Evolutionary conservation across 2,329 filamentous ascomycete genomes (phyloP), one percentile per base, ranked within the genome.

Genomic region (Aspergillus sojae): DNA sequence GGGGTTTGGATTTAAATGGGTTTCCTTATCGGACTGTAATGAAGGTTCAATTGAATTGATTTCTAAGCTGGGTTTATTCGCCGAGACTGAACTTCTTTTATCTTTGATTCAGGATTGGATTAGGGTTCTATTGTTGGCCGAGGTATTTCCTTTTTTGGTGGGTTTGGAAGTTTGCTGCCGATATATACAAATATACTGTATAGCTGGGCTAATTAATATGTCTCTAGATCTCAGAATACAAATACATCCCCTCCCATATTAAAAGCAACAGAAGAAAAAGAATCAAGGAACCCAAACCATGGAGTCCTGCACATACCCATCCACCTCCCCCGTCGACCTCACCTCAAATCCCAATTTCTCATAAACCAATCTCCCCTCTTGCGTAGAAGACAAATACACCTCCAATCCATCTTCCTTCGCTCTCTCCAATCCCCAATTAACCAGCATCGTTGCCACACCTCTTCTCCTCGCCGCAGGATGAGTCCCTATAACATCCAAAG

Each of bases 281-380:
- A 5, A 12, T 48, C 45, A 48, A 48, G 45, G 45, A 28, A 16
- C 5, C 58, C 61, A 34, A 26, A 64, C 26, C 63, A 68, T 65
- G 56, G 60, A 64, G 23, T 56, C 28, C 48, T 65, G 50, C 45
- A 56, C 36, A 60, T 62, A 60, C 14, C 60, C 64, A 12, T 16
- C 53, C 3, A 41, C 23, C 41, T 63, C 61, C 46, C 45, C 59
- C 57, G 23, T 48, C 21, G 59, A 56, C 41, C 67, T 32, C 12
- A 74, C 68, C 28, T 69, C 67, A 65, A 82, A 82, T 5, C 79
- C 78, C 58, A 72, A 71, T 48, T 72, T 80, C 62, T 72, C 58
- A 64, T 82, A 82, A 39, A 82, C 28, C 1, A 66, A 63, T 57
- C 74, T 76, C 2, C 74, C 80, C 5, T 59, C 69, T 16, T 70